Evolutionary conservation across 2,329 filamentous ascomycete genomes (phyloP).

Genomic region (Waltergamsia citrina): DNA sequence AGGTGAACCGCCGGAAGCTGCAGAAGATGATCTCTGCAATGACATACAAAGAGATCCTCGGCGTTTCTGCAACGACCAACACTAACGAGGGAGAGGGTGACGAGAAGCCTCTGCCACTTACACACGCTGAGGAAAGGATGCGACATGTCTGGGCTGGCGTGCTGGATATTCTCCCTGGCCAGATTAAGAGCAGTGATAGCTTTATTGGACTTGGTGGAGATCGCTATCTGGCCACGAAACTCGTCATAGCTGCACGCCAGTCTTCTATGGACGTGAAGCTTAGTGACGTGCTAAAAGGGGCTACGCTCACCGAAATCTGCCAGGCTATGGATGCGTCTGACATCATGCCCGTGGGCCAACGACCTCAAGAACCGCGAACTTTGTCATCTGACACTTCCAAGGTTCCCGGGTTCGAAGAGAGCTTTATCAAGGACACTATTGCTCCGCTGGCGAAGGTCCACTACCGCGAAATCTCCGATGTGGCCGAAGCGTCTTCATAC

Average conservation of each 20-base stretch:
- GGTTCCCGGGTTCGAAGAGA: constrained; percentile 13
- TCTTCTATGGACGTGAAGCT: constrained; percentile 30
- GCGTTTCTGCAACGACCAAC: constrained; percentile 26
- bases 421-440: constrained; percentile 29
- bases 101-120: constrained; percentile 36
- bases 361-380: neutral
- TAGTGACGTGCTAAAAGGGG: constrained; percentile 28
- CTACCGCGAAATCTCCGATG: constrained; percentile 32
- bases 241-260: constrained; percentile 34
- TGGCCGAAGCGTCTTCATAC: constrained; percentile 35
- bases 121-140: constrained; percentile 36
- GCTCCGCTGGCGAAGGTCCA: constrained; percentile 32
- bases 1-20: constrained; percentile 38
- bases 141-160: constrained; percentile 36
- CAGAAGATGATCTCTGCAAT: constrained; percentile 32
- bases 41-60: constrained; percentile 31
- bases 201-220: constrained; percentile 39
- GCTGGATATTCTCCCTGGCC: constrained; percentile 24
- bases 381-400: neutral
- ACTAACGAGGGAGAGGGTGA: constrained; percentile 22
- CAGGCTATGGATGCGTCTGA: constrained; percentile 10
- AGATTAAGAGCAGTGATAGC: constrained; percentile 30
- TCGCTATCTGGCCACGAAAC: constrained; percentile 29
- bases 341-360: constrained; percentile 3
- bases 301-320: constrained; percentile 35